phyloP scores from a whole-genome alignment of 148 eudicot genomes.

The Gaultheria prostrata region DNA sequence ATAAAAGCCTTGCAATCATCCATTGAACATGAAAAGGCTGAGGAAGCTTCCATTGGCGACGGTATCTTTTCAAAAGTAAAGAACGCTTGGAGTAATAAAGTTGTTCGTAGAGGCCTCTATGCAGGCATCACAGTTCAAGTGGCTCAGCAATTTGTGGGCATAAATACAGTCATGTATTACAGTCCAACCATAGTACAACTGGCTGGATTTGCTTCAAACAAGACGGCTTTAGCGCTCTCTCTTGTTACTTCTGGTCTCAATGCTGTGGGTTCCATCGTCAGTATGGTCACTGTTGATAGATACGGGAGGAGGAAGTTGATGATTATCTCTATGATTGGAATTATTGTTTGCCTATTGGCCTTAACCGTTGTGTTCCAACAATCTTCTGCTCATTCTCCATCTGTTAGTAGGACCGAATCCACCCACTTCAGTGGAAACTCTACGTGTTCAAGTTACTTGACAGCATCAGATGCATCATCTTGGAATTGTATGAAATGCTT shows the following conservation, averaged over 20 bases:
- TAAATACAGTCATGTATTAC: conserved; percentile 83
- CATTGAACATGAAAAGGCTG: conserved; percentile 47
- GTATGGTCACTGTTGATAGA: conserved; percentile 76
- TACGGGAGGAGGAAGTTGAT: conserved; percentile 75
- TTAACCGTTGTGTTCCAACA: conserved; percentile 39
- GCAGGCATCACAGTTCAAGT: conserved; percentile 80
- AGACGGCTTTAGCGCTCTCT: conserved; percentile 77
- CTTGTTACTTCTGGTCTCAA: conserved; percentile 82
- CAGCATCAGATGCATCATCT: conserved; percentile 28
- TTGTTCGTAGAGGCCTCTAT: conserved; percentile 70
- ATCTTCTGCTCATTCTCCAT: conserved; percentile 54
- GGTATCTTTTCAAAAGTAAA: conserved; percentile 39
- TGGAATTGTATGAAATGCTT: conserved; percentile 81
- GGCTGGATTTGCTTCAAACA: conserved; percentile 76
- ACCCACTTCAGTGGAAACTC: conserved; percentile 51
- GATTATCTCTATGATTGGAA: conserved; percentile 66
- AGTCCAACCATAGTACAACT: conserved; percentile 88
- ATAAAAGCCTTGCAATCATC: conserved; percentile 56
- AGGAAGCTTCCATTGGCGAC: conserved; percentile 37
- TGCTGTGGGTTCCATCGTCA: conserved; percentile 56
- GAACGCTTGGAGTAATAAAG: conserved; percentile 46
- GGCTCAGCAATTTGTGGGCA: conserved; percentile 81
- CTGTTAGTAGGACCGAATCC: conserved; percentile 36
- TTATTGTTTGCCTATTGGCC: conserved; percentile 52
- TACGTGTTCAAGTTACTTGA: conserved; percentile 49